Conservation (phyloP, 352 stramenopile species). For the Phytophthora hibernalis region DNA sequence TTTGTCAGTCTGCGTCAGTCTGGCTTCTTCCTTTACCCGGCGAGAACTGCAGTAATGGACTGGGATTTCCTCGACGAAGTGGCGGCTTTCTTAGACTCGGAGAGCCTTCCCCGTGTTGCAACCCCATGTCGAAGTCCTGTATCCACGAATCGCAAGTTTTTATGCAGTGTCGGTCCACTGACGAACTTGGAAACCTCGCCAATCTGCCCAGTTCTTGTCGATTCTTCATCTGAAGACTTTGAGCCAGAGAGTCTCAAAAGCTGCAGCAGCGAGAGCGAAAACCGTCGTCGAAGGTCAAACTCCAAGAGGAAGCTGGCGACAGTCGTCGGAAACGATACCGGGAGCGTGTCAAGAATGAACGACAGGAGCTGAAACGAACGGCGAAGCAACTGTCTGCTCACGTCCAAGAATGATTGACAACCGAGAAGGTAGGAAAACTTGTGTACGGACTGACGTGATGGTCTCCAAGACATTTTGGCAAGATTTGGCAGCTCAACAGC, state of each 20-base stretch:
- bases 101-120: background rate
- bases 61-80: slow-evolving; percentile 16
- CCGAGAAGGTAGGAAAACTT: background rate
- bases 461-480: slow-evolving; percentile 11
- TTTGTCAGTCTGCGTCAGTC: too few relatives aligned
- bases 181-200: background rate
- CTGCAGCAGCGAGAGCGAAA: slow-evolving; percentile 3
- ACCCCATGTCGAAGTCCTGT: background rate
- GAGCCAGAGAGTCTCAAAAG: background rate
- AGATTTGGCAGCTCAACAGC: slow-evolving; percentile 7
- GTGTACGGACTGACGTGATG: slow-evolving; percentile 1
- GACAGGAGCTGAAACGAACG: slow-evolving; percentile 7
- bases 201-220: background rate
- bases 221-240: background rate
- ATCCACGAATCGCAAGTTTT: background rate
- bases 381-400: slow-evolving; percentile 6
- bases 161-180: too few relatives aligned
- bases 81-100: slow-evolving; percentile 9
- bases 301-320: too few relatives aligned
- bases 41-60: slow-evolving; percentile 1
- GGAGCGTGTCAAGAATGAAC: slow-evolving; percentile 18
- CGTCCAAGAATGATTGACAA: background rate
- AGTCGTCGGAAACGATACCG: slow-evolving; percentile 19
- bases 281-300: background rate
- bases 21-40: background rate